These are phyloP conservation scores for Xylariaceae sp. DNA, from an alignment of 2,329 filamentous ascomycete genomes.

Conservation along the genomic window DNA sequence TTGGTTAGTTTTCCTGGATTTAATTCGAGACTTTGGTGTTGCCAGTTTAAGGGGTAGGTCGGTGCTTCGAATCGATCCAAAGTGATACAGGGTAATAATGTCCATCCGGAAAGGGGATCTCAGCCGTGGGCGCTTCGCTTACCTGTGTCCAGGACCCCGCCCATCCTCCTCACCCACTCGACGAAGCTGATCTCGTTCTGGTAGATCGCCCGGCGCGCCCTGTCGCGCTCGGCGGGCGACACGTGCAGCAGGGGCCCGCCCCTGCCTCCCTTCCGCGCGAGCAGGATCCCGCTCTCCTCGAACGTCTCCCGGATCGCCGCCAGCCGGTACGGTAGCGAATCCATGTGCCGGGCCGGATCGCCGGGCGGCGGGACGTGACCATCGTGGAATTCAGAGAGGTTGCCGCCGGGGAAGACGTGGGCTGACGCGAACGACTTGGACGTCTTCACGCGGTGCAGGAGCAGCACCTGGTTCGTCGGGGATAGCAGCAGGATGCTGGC, in stretches of 20 bases:
- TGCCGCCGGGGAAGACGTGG: slow-evolving; percentile 92
- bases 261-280: slow-evolving; percentile 26
- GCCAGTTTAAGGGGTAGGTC: too few relatives aligned
- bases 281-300: slow-evolving; percentile 73
- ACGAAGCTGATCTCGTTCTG: slow-evolving; percentile 58
- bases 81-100: too few relatives aligned
- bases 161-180: slow-evolving; percentile 56
- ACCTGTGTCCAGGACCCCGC: slow-evolving; percentile 62
- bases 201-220: slow-evolving; percentile 65
- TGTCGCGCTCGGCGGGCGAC: slow-evolving; percentile 53
- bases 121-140: slow-evolving; percentile 21
- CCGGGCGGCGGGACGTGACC: slow-evolving; percentile 47
- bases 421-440: slow-evolving; percentile 83
- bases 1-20: not conserved
- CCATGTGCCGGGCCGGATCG: slow-evolving; percentile 57
- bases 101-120: too few relatives aligned
- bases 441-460: slow-evolving; percentile 78
- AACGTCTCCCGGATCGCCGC: slow-evolving; percentile 89
- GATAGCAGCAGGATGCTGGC: slow-evolving; percentile 77
- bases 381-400: slow-evolving; percentile 72
- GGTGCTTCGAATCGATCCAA: too few relatives aligned
- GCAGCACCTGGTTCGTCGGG: slow-evolving; percentile 76
- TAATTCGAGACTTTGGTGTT: too few relatives aligned
- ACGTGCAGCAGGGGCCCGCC: slow-evolving; percentile 56
- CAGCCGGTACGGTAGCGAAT: slow-evolving; percentile 68